A percentile compares a stretch with the other conserved stretches of the same genome.
Evolutionary conservation across 192 early-diverging fungal genomes (phyloP).

Genomic region (Polychytrium aggregatum): DNA sequence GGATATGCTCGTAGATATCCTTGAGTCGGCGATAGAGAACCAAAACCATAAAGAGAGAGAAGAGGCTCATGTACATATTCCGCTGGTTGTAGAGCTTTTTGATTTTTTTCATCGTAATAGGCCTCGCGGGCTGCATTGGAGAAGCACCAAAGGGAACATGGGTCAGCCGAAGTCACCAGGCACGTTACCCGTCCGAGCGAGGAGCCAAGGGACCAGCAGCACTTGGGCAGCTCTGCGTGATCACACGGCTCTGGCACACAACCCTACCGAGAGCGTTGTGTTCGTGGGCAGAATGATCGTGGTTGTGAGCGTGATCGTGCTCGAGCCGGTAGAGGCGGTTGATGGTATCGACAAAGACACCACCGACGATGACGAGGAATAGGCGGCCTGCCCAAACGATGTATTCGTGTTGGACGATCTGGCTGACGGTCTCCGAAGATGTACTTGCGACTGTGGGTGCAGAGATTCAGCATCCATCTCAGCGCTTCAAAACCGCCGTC

Average conservation of each 20-base stretch:
- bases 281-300: conserved; percentile 5
- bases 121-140: background rate
- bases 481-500: background rate
- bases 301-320: conserved; percentile 7
- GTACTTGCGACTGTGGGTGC: conserved; percentile 17
- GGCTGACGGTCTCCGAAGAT: conserved; percentile 16
- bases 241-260: background rate
- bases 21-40: conserved; percentile 32
- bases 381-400: conserved; percentile 28
- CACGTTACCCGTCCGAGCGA: background rate
- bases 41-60: conserved; percentile 34
- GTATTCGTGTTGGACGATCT: conserved; percentile 17
- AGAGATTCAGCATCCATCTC: background rate
- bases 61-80: conserved; percentile 37
- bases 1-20: conserved; percentile 26
- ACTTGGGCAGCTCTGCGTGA: background rate
- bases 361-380: conserved; percentile 25
- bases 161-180: background rate
- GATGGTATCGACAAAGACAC: conserved; percentile 36
- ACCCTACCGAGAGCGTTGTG: background rate
- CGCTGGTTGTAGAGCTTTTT: conserved; percentile 31
- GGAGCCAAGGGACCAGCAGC: background rate
- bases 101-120: background rate
- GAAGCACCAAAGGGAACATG: background rate
- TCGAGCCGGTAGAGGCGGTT: conserved; percentile 25